Conservation (phyloP, 257 asterid species). For the Fraxinus cuspidata region DNA sequence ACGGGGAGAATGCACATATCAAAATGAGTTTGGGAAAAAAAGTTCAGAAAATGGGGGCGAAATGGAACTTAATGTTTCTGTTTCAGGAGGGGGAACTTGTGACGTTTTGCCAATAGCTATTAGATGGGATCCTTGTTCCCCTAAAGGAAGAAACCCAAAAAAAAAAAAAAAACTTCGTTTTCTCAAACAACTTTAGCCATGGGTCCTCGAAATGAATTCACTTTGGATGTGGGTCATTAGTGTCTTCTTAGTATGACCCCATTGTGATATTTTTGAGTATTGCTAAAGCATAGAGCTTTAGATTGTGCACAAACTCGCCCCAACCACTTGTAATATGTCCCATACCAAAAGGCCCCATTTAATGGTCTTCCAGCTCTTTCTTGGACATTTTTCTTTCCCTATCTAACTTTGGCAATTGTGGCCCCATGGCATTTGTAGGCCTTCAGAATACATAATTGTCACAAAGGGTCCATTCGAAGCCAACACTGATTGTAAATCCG, state of each 20-base stretch:
- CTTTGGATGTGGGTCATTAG: constrained; percentile 20
- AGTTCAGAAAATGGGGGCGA: too few species aligned
- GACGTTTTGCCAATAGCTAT: neutral
- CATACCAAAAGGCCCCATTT: too few species aligned
- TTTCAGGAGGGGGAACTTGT: too few species aligned
- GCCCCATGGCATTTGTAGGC: constrained; percentile 37
- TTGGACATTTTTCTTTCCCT: neutral
- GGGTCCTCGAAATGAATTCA: constrained; percentile 40
- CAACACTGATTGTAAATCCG: constrained; percentile 35
- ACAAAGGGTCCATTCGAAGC: constrained; percentile 36
- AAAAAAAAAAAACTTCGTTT: neutral
- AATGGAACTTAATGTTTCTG: too few species aligned
- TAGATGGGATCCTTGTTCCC: constrained; percentile 47
- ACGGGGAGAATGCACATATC: too few species aligned
- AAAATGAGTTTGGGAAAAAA: too few species aligned
- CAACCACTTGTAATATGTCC: constrained; percentile 39
- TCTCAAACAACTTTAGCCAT: constrained; percentile 30
- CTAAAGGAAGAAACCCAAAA: constrained; percentile 52
- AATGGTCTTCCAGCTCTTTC: too few species aligned
- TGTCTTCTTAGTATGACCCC: constrained; percentile 43
- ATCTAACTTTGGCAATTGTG: constrained; percentile 2
- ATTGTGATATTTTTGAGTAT: constrained; percentile 23
- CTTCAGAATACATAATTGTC: constrained; percentile 40
- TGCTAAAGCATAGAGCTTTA: constrained; percentile 19
- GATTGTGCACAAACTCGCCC: constrained; percentile 35